These are phyloP conservation scores for Vigna angularis DNA, from an alignment of 306 rosid species.

Conservation along the genomic window DNA sequence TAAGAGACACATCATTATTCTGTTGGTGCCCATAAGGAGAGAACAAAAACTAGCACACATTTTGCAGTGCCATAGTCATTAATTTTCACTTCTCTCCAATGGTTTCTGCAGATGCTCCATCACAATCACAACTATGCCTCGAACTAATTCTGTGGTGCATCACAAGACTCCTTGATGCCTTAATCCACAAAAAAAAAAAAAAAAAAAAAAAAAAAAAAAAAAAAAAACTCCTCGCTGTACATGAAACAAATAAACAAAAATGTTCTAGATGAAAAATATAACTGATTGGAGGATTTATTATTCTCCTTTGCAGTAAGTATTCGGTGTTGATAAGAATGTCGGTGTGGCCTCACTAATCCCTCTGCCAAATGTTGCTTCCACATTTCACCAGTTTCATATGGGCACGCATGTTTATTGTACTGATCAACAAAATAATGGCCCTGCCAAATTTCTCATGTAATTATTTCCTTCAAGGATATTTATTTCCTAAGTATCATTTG, in stretches of 20 bases:
- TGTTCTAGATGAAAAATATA: conserved; percentile 46
- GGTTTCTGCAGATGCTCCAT: conserved; percentile 49
- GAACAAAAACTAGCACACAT: conserved; percentile 26
- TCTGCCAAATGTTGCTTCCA: conserved; percentile 28
- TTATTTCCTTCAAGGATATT: not conserved
- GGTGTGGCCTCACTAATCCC: conserved; percentile 46
- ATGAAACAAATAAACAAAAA: conserved; percentile 40
- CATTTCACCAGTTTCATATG: conserved; percentile 18
- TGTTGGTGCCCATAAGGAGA: conserved; percentile 16
- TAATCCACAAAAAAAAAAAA: not conserved
- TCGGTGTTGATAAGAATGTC: conserved; percentile 62
- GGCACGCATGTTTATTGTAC: not conserved
- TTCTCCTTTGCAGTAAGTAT: conserved; percentile 45
- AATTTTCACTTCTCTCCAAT: conserved; percentile 27
- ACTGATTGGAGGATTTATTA: conserved; percentile 49
- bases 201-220: not conserved
- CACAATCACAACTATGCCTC: conserved; percentile 49
- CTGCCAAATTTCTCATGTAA: not conserved
- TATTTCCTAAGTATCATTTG: not conserved
- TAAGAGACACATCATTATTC: conserved; percentile 47
- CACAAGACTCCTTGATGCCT: conserved; percentile 14
- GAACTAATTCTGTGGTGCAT: conserved; percentile 50
- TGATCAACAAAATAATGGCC: not conserved
- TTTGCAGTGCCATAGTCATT: conserved; percentile 30
- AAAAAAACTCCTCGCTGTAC: not conserved